Percentiles rank a stretch among this genome's conserved stretches.
Conservation (phyloP, 345 rosid genomes). For the Firmiana major region DNA sequence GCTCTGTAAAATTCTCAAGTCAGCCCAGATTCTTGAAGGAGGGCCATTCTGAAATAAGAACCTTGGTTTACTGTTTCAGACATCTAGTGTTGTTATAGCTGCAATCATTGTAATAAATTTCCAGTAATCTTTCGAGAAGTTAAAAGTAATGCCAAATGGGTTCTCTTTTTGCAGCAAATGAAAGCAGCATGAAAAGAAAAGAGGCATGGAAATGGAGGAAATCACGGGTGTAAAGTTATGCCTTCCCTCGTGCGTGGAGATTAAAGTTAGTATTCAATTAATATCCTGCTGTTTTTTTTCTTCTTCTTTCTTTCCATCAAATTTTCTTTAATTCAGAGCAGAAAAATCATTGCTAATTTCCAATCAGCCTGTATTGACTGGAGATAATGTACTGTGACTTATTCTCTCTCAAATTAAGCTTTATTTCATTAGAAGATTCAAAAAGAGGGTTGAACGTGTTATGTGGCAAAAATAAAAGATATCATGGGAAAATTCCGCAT, state of each 20-base stretch:
- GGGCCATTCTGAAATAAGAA: not conserved
- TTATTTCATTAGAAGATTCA: not conserved
- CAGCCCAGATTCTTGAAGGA: too few species aligned
- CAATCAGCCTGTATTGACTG: conserved; percentile 23
- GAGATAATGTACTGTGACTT: conserved; percentile 30
- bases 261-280: conserved; percentile 2
- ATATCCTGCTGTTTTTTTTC: not conserved
- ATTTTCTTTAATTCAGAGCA: conserved; percentile 29
- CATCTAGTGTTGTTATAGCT: not conserved
- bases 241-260: conserved; percentile 7
- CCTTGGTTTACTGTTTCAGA: not conserved
- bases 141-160: not conserved
- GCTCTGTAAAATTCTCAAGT: not conserved
- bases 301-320: conserved; percentile 4
- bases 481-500: not conserved
- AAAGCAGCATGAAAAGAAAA: conserved; percentile 44
- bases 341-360: conserved; percentile 21
- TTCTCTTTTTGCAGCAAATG: conserved; percentile 40
- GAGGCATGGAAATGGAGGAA: conserved; percentile 16
- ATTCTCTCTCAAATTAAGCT: conserved; percentile 22
- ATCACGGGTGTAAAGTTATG: conserved; percentile 23
- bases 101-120: not conserved
- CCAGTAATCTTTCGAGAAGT: not conserved
- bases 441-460: conserved; percentile 3
- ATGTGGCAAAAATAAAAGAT: not conserved